Conservation (phyloP, 2,329 filamentous ascomycete species). For the Colletotrichum navitas region DNA sequence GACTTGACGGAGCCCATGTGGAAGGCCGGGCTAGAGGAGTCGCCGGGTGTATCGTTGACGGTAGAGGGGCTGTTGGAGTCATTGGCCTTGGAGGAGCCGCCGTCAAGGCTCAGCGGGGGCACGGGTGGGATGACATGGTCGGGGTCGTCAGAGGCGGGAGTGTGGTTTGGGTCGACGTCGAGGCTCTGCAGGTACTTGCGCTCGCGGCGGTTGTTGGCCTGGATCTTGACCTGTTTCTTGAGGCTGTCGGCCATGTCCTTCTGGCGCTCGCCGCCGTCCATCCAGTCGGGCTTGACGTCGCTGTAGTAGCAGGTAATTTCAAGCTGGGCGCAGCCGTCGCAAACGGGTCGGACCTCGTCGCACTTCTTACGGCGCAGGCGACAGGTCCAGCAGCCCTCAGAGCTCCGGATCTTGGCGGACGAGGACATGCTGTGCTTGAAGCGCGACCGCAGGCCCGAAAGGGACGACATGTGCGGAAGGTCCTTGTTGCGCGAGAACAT, state of each 20-base stretch:
- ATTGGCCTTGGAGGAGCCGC: slow-evolving; percentile 30
- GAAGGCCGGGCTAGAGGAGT: slow-evolving; percentile 32
- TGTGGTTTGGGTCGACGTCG: slow-evolving; percentile 29
- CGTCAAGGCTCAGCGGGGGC: slow-evolving; percentile 30
- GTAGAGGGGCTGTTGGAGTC: slow-evolving; percentile 37
- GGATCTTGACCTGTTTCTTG: slow-evolving; percentile 46
- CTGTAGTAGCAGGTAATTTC: slow-evolving; percentile 68
- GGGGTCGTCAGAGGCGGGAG: slow-evolving; percentile 24
- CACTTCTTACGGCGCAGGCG: slow-evolving; percentile 73
- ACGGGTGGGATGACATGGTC: slow-evolving; percentile 27
- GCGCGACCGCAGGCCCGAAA: slow-evolving; percentile 32
- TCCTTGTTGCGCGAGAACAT: slow-evolving; percentile 39
- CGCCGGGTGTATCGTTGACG: slow-evolving; percentile 36
- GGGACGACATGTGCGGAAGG: slow-evolving; percentile 11
- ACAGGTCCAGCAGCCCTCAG: slow-evolving; percentile 71
- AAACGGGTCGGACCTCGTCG: slow-evolving; percentile 65
- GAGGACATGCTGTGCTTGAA: slow-evolving; percentile 37
- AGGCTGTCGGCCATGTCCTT: slow-evolving; percentile 45
- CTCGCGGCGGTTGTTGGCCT: slow-evolving; percentile 52
- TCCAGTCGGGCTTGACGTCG: slow-evolving; percentile 68
- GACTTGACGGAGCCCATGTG: slow-evolving; percentile 41
- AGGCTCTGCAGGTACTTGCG: slow-evolving; percentile 61
- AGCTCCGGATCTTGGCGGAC: slow-evolving; percentile 53
- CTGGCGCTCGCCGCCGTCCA: slow-evolving; percentile 57
- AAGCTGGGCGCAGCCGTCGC: slow-evolving; percentile 64